Base-by-base conservation (phyloP, 495 filamentous ascomycete species). In the Massariosphaeria phaeospora region DNA sequence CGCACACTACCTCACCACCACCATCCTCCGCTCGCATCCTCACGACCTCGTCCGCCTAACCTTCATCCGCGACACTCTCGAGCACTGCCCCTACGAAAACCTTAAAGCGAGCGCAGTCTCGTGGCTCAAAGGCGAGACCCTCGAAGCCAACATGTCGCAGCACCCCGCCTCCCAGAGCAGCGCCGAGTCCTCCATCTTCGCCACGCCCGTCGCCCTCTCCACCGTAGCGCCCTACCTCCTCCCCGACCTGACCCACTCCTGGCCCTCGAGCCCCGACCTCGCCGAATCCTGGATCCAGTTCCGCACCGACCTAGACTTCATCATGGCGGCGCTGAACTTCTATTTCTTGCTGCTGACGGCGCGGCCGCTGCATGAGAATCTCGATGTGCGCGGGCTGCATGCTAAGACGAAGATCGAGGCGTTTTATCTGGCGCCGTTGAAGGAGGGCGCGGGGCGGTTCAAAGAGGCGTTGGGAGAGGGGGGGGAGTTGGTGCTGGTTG, bases 71-170 rank as follows among this genome's bases (percentile, higher is more conserved):
- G 83, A 88, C 40, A 84, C 91, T 2, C 74, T 97, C 24, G 84
- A 93, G 67, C 80, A 95, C 56, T 86, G 84, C 59, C 83, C 84
- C 5, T 88, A 82, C 64, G 78, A 86, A 21, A 78, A 85, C 2
- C 76, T 93, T 38, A 89, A 88, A 59, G 89, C 85, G 12, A 83
- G 81, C 48, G 90, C 91, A 0, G 79, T 97, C 10, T 78, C 79
- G 21, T 96, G 94, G 87, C 71, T 96, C 3, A 91, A 90, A 65
- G 83, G 90, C 44, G 91, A 96, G 66, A 78, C 91, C 2, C 72
- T 91, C 12, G 69, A 73, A 59, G 70, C 70, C 8, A 73, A 72
- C 41, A 52, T 59, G 15, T 41, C 53, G 4, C 27, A 70, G 7
- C 40, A 41, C 18, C 21, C 35, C 9, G n/a, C 36, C 23, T 18